Conservation (phyloP, 768 basidiomycete species). For the Tricholoma saponaceum region DNA sequence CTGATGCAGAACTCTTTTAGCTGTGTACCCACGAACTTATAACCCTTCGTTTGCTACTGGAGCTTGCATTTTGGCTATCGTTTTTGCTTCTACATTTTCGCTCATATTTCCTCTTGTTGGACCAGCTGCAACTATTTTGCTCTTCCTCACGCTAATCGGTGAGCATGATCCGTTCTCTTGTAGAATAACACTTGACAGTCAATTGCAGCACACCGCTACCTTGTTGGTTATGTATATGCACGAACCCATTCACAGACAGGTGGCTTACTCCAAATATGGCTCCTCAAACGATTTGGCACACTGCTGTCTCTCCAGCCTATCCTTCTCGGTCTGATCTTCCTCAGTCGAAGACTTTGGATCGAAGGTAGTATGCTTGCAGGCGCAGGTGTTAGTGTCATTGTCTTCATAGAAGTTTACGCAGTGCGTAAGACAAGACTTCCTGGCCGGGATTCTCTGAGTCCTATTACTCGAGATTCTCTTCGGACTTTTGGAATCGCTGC, state of each 20-base stretch:
- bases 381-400: slow-evolving; percentile 45
- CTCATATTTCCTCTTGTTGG: slow-evolving; percentile 75
- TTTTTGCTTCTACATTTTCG: slow-evolving; percentile 70
- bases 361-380: slow-evolving; percentile 65
- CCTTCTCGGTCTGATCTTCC: slow-evolving; percentile 67
- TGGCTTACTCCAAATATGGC: slow-evolving; percentile 71
- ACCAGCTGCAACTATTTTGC: slow-evolving; percentile 61
- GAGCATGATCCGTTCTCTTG: slow-evolving; percentile 15
- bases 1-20: slow-evolving; percentile 25
- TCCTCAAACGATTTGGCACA: slow-evolving; percentile 69
- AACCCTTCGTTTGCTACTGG: slow-evolving; percentile 65
- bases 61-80: slow-evolving; percentile 61
- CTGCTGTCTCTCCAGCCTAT: slow-evolving; percentile 70
- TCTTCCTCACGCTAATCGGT: slow-evolving; percentile 68
- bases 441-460: slow-evolving; percentile 44
- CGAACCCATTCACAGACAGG: slow-evolving; percentile 73
- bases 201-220: slow-evolving; percentile 67
- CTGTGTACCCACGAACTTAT: slow-evolving; percentile 68
- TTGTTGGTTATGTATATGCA: slow-evolving; percentile 75
- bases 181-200: slow-evolving; percentile 1
- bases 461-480: slow-evolving; percentile 55
- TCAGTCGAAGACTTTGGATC: slow-evolving; percentile 65
- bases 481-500: slow-evolving; percentile 48
- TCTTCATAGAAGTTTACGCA: slow-evolving; percentile 62
- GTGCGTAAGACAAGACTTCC: slow-evolving; percentile 44